Conservation (phyloP, 2,329 filamentous ascomycete species). For the Paraconiothyrium sp. region DNA sequence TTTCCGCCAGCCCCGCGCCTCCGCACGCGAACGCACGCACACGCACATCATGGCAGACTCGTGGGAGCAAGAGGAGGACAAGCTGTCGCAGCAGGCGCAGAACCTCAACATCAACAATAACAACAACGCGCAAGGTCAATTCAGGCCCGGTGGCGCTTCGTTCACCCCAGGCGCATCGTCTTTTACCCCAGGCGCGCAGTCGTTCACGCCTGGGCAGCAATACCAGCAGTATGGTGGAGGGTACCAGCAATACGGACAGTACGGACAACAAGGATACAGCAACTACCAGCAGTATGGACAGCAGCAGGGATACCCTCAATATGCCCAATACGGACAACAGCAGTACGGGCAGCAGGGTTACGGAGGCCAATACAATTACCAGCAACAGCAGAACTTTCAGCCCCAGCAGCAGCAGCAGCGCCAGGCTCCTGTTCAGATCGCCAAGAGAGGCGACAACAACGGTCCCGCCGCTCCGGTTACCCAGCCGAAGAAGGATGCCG, state of each 20-base stretch:
- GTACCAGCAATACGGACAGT: slow-evolving; percentile 36
- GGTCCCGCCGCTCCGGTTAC: slow-evolving; percentile 57
- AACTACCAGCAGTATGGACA: slow-evolving; percentile 57
- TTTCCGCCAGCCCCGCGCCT: slow-evolving; percentile 14
- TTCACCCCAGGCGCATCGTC: slow-evolving; percentile 75
- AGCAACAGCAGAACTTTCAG: slow-evolving; percentile 51
- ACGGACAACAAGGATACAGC: slow-evolving; percentile 41
- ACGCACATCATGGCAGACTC: slow-evolving; percentile 77
- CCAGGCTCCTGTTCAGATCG: slow-evolving; percentile 67
- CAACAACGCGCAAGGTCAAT: slow-evolving; percentile 47
- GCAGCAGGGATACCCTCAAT: slow-evolving; percentile 59
- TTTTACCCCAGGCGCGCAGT: slow-evolving; percentile 76
- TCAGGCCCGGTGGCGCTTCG: slow-evolving; percentile 33
- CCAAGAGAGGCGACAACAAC: slow-evolving; percentile 66
- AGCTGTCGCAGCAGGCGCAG: slow-evolving; percentile 74
- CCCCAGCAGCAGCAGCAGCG: slow-evolving; percentile 51
- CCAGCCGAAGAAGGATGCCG: slow-evolving; percentile 52
- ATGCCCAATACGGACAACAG: slow-evolving; percentile 59
- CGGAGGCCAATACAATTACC: slow-evolving; percentile 45
- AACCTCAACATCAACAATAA: slow-evolving; percentile 41
- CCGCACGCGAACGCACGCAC: slow-evolving; percentile 28
- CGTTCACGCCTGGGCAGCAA: slow-evolving; percentile 77
- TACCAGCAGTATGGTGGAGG: slow-evolving; percentile 64
- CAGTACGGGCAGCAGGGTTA: slow-evolving; percentile 38
- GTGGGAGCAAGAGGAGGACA: slow-evolving; percentile 91